A percentile compares a stretch with the other conserved stretches of the same genome.
Evolutionary conservation across 2,329 filamentous ascomycete species (phyloP).

Genomic region (Colletotrichum incanum): DNA sequence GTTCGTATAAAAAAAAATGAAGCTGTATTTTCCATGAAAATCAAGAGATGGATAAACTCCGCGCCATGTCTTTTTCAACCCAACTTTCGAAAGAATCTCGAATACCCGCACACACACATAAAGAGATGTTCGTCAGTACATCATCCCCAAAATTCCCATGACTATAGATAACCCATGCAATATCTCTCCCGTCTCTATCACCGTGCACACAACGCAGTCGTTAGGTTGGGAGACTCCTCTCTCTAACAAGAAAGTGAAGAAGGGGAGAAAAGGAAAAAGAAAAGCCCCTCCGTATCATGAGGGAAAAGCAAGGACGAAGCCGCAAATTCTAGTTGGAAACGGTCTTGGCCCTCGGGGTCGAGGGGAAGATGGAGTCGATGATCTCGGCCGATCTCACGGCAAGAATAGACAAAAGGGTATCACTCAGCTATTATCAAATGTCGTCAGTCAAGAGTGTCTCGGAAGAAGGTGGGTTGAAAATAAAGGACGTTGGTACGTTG

Average conservation of each 20-base stretch:
- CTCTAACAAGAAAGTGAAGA: constrained; percentile 16
- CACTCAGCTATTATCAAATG: constrained; percentile 73
- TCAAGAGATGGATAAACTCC: constrained; percentile 27
- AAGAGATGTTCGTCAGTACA: constrained; percentile 25
- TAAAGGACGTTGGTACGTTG: constrained; percentile 13
- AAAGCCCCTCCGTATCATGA: not conserved
- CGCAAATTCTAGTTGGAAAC: constrained; percentile 33
- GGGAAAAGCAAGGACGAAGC: not conserved
- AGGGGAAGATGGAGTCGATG: constrained; percentile 79
- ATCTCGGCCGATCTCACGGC: constrained; percentile 84
- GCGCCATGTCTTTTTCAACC: constrained; percentile 40
- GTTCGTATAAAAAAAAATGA: too few relatives aligned
- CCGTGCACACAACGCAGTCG: not conserved
- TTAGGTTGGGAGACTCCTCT: not conserved
- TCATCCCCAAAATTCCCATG: constrained; percentile 10
- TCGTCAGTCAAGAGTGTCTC: constrained; percentile 44
- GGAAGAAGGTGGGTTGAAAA: constrained; percentile 12
- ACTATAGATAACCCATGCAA: constrained; percentile 13
- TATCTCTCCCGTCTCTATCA: constrained; percentile 1
- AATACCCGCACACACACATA: constrained; percentile 11
- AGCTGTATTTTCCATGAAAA: not conserved
- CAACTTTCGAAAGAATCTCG: constrained; percentile 18
- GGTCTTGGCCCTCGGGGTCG: constrained; percentile 29
- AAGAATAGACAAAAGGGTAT: constrained; percentile 85
- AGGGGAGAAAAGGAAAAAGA: too few relatives aligned